These are phyloP conservation scores for Pharus latifolius DNA, from an alignment of 176 grass and related monocot species.

Conservation along the genomic window DNA sequence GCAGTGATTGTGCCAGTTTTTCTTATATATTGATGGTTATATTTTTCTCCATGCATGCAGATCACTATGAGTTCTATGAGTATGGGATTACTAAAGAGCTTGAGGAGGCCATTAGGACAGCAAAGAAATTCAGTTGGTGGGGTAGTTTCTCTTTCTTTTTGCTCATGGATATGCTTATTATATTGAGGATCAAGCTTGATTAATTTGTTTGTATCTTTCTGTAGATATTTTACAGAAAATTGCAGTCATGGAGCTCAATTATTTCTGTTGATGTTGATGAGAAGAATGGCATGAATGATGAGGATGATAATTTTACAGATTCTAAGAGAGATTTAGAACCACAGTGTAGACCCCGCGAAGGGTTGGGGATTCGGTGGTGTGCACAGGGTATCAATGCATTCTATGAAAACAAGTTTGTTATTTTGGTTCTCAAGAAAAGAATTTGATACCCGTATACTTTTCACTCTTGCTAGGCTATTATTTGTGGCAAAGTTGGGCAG, in stretches of 20 bases:
- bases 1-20: too few species aligned
- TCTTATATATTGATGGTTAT: not conserved
- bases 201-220: not conserved
- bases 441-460: too few species aligned
- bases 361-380: constrained; percentile 29
- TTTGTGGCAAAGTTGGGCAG: too few species aligned
- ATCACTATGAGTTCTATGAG: too few species aligned
- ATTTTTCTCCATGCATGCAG: not conserved
- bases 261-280: constrained; percentile 14
- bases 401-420: too few species aligned
- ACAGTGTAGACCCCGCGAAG: constrained; percentile 7
- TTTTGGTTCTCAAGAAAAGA: too few species aligned
- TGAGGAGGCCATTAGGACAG: not conserved
- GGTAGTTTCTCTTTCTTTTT: not conserved
- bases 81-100: too few species aligned
- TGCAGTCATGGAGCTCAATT: constrained; percentile 18
- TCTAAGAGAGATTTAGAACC: too few species aligned
- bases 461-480: too few species aligned
- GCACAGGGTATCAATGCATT: too few species aligned
- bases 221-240: constrained; percentile 8
- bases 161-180: not conserved
- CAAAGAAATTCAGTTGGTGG: constrained; percentile 15
- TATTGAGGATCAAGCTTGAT: not conserved
- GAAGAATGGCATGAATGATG: not conserved
- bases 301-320: too few species aligned